These are phyloP conservation scores for Cladosporium phlei DNA, from an alignment of 2,329 filamentous ascomycete species.

Conservation along the genomic window DNA sequence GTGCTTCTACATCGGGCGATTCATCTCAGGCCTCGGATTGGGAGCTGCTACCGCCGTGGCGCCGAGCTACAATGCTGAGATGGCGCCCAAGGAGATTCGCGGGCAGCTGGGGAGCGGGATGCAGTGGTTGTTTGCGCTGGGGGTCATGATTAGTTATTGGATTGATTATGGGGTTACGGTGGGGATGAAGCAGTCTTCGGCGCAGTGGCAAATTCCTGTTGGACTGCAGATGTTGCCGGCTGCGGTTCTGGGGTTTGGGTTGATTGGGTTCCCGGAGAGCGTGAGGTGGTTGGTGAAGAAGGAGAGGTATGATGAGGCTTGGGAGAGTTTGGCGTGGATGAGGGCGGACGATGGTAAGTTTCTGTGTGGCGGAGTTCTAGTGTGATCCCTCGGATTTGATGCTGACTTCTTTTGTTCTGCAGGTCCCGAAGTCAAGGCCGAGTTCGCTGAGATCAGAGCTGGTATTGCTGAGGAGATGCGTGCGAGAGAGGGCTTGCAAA, in stretches of 20 bases:
- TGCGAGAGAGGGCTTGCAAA: slow-evolving; percentile 34
- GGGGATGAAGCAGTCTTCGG: slow-evolving; percentile 30
- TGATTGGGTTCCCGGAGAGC: slow-evolving; percentile 48
- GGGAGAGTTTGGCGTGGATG: slow-evolving; percentile 48
- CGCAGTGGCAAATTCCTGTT: slow-evolving; percentile 56
- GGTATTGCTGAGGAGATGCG: slow-evolving; percentile 45
- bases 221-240: slow-evolving; percentile 50
- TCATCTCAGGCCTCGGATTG: slow-evolving; percentile 38
- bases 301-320: slow-evolving; percentile 43
- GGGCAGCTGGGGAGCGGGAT: slow-evolving; percentile 49
- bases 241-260: slow-evolving; percentile 45
- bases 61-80: slow-evolving; percentile 57
- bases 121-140: slow-evolving; percentile 48
- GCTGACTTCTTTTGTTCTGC: neutral
- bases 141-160: slow-evolving; percentile 51
- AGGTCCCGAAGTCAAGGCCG: slow-evolving; percentile 33
- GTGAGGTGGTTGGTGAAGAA: slow-evolving; percentile 49
- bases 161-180: slow-evolving; percentile 44
- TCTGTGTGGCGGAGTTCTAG: too few species aligned
- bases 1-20: slow-evolving; percentile 37
- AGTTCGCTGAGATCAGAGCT: slow-evolving; percentile 49
- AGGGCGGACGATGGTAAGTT: slow-evolving; percentile 40
- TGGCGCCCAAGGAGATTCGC: slow-evolving; percentile 40
- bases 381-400: too few species aligned
- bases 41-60: slow-evolving; percentile 54